Conservation (phyloP, 768 basidiomycete genomes). For the Lentinula aciculospora region DNA sequence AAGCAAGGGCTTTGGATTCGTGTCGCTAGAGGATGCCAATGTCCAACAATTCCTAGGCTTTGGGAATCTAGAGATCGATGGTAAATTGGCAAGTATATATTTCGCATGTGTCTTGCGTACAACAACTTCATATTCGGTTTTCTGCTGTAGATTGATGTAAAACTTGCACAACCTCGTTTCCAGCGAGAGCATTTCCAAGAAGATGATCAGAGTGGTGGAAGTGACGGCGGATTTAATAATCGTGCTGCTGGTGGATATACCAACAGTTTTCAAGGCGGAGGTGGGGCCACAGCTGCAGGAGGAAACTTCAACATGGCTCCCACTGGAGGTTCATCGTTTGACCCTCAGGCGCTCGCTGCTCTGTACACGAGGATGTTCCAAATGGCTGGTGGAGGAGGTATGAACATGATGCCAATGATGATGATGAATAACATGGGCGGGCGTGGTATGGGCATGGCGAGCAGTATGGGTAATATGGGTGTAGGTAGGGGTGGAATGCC, state of each 20-base stretch:
- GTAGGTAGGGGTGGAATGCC: constrained; percentile 4
- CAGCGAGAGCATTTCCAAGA: constrained; percentile 64
- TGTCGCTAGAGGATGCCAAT: constrained; percentile 88
- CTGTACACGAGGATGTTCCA: constrained; percentile 96
- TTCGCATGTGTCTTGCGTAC: constrained; percentile 35
- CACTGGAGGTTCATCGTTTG: constrained; percentile 54
- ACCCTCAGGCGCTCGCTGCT: constrained; percentile 87
- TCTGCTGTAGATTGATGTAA: constrained; percentile 82
- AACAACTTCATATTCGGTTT: neutral
- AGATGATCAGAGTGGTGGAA: constrained; percentile 45
- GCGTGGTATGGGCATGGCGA: constrained; percentile 25
- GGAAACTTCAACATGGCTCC: constrained; percentile 19
- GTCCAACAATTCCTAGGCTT: constrained; percentile 86
- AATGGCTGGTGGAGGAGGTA: constrained; percentile 52
- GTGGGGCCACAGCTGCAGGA: constrained; percentile 16
- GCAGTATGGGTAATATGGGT: neutral
- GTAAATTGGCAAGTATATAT: constrained; percentile 69
- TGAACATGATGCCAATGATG: constrained; percentile 36
- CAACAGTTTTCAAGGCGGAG: constrained; percentile 30
- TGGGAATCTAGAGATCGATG: constrained; percentile 89
- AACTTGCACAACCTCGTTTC: constrained; percentile 88
- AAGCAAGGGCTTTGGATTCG: constrained; percentile 97
- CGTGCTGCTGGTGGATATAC: constrained; percentile 23
- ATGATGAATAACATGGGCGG: constrained; percentile 69
- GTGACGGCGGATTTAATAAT: constrained; percentile 8